Percentiles rank a stretch among this genome's conserved stretches.
These are phyloP conservation scores for Coniochaeta sp. DNA, from an alignment of 2,329 filamentous ascomycete species.

Conservation along the genomic window DNA sequence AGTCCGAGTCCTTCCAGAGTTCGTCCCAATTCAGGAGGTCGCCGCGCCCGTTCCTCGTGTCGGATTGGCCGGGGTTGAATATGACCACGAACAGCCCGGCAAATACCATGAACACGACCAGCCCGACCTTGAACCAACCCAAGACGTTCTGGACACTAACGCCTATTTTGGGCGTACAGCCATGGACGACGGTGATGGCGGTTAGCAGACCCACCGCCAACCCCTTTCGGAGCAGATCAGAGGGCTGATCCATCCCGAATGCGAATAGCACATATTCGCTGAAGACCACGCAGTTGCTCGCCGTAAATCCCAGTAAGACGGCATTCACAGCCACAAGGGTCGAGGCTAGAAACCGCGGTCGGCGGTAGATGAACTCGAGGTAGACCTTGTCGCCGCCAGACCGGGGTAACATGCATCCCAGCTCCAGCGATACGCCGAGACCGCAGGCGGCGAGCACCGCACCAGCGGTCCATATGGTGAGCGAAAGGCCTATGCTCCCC, in stretches of 20 bases:
- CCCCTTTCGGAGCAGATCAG: constrained; percentile 42
- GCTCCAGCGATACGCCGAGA: constrained; percentile 57
- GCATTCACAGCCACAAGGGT: constrained; percentile 57
- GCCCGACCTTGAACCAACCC: constrained; percentile 55
- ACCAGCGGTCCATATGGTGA: constrained; percentile 57
- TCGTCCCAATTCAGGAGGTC: constrained; percentile 34
- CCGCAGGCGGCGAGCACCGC: constrained; percentile 54
- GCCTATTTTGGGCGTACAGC: constrained; percentile 47
- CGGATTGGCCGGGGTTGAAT: constrained; percentile 23
- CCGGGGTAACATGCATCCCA: constrained; percentile 62
- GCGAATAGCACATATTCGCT: constrained; percentile 59
- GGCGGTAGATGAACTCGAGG: constrained; percentile 60
- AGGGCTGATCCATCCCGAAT: constrained; percentile 39
- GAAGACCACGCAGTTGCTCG: constrained; percentile 64
- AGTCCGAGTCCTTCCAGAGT: constrained; percentile 58
- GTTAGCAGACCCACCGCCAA: constrained; percentile 52
- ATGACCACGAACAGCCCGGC: constrained; percentile 53
- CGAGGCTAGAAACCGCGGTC: constrained; percentile 56
- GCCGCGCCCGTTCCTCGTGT: constrained; percentile 5
- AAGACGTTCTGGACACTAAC: constrained; percentile 53
- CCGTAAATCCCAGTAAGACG: constrained; percentile 58
- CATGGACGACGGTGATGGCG: constrained; percentile 50
- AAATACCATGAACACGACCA: constrained; percentile 54
- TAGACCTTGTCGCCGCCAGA: constrained; percentile 66
- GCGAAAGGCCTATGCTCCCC: constrained; percentile 57